phyloP scores from a whole-genome alignment of 2,329 filamentous ascomycete genomes.

The Bretziella fagacearum region DNA sequence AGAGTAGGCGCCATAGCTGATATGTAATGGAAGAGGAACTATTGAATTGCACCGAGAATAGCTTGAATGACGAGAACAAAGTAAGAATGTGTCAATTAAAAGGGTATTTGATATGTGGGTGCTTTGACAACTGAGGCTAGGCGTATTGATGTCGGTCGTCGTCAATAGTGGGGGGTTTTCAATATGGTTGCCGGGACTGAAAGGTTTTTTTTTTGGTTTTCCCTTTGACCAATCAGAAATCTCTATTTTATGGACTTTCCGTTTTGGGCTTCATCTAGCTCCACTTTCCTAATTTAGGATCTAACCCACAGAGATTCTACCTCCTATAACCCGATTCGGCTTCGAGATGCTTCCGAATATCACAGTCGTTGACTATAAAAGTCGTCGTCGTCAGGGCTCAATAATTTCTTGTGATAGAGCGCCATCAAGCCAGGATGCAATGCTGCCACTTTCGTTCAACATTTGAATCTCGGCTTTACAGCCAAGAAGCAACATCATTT shows the following conservation, averaged over 20 bases:
- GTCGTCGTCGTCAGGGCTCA: too few species aligned
- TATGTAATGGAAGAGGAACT: slow-evolving; percentile 9
- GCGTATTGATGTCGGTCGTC: slow-evolving; percentile 5
- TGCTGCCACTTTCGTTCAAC: slow-evolving; percentile 37
- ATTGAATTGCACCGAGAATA: slow-evolving; percentile 2
- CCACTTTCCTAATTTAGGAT: neutral
- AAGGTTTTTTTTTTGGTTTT: neutral
- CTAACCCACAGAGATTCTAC: too few species aligned
- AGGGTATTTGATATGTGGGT: slow-evolving; percentile 7
- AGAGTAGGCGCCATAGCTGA: slow-evolving; percentile 38
- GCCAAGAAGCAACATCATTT: slow-evolving; percentile 56
- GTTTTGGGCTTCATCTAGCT: neutral
- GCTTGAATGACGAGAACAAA: too few species aligned
- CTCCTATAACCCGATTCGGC: too few species aligned
- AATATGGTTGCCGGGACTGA: neutral
- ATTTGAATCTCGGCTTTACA: slow-evolving; percentile 65
- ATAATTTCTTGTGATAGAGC: too few species aligned
- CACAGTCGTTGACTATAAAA: too few species aligned
- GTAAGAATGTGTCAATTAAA: slow-evolving; percentile 5
- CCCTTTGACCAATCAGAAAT: neutral
- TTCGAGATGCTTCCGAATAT: too few species aligned
- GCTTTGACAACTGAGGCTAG: neutral
- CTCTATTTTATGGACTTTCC: neutral
- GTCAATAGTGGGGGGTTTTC: slow-evolving; percentile 10
- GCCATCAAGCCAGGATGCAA: slow-evolving; percentile 33